phyloP scores from a whole-genome alignment of 257 asterid genomes.

The Mentha longifolia region DNA sequence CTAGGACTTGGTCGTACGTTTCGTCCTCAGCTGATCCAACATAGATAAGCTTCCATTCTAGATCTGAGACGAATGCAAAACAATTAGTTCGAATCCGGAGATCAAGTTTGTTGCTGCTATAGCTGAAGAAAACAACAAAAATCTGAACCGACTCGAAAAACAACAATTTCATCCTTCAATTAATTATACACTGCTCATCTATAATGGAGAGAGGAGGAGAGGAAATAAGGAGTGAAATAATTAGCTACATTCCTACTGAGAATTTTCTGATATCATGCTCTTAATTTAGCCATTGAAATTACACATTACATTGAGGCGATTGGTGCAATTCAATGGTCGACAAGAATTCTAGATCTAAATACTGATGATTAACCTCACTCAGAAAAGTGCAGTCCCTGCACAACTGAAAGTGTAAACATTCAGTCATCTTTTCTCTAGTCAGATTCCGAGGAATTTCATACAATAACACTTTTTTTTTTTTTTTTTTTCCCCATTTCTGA shows the following conservation, averaged over 20 bases:
- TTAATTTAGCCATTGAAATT: no score
- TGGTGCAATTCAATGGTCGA: neutral
- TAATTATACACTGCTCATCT: neutral
- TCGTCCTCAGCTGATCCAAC: constrained; percentile 89
- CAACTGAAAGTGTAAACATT: neutral
- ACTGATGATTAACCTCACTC: neutral
- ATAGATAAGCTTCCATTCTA: constrained; percentile 73
- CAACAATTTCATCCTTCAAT: neutral
- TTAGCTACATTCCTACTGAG: neutral
- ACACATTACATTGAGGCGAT: neutral
- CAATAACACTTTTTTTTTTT: no score
- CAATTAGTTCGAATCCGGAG: neutral
- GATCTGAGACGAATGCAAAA: constrained; percentile 44
- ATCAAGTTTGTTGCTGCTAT: constrained; percentile 7
- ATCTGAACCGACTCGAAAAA: neutral
- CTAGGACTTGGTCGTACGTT: constrained; percentile 68
- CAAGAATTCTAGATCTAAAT: constrained; percentile 1
- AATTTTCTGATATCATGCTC: no score
- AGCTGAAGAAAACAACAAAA: neutral
- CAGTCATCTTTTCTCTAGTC: no score
- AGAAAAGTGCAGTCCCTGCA: neutral
- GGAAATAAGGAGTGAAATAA: neutral
- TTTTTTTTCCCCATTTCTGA: neutral
- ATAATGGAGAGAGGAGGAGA: neutral
- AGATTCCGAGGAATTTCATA: no score